Conservation (phyloP, 1,139 yeast species). For the Saccharomyces hybrid region DNA sequence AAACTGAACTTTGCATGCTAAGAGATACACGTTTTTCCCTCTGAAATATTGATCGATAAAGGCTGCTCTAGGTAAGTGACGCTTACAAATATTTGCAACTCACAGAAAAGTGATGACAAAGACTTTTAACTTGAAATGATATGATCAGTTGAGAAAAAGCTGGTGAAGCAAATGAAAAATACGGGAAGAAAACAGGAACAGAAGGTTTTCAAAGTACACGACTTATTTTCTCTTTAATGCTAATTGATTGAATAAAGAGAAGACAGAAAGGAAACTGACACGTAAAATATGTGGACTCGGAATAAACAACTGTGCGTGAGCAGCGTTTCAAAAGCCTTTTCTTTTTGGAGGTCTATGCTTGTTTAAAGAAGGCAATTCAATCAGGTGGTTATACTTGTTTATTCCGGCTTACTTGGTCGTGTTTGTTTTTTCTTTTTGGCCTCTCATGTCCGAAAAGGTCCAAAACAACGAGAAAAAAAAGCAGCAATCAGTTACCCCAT, state of each 20-base stretch:
- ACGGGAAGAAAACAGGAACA: not conserved
- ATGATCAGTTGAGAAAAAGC: not conserved
- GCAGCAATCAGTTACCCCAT: not conserved
- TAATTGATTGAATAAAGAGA: not conserved
- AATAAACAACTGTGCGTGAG: not conserved
- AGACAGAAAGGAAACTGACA: not conserved
- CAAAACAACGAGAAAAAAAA: not conserved
- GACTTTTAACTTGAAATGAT: not conserved
- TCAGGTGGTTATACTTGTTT: slow-evolving; percentile 6
- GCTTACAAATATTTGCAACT: not conserved
- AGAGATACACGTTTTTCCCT: not conserved
- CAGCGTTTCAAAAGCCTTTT: not conserved
- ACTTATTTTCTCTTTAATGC: not conserved
- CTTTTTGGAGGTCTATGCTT: not conserved
- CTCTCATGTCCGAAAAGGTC: not conserved
- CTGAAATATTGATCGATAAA: not conserved
- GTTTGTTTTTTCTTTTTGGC: slow-evolving; percentile 3
- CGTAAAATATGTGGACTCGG: not conserved
- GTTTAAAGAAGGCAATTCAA: slow-evolving; percentile 1
- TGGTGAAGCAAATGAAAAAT: not conserved
- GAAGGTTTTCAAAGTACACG: not conserved
- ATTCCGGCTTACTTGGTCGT: slow-evolving; percentile 6
- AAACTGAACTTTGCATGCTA: slow-evolving; percentile 3
- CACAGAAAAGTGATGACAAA: not conserved
- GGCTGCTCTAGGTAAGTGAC: not conserved